Base-by-base conservation (phyloP, 345 rosid species). In the Raphanus raphanistrum region DNA sequence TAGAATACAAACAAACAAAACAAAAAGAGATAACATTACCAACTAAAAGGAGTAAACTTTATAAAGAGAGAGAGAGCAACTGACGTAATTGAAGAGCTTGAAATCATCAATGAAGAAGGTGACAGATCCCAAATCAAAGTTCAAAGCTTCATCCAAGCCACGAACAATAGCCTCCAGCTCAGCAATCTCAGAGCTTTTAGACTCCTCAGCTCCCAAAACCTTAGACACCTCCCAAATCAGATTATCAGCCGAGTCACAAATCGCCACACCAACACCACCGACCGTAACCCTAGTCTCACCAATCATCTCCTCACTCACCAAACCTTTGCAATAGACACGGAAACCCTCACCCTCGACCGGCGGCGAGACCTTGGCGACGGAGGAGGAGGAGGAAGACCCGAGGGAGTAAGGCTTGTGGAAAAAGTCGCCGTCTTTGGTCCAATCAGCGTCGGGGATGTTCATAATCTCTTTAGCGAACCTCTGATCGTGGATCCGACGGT, bases 401-500 rank as follows among this genome's bases (percentile, higher is more conserved):
- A 71, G 80, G 4, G 82, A 66, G 73, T 76, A 88, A 17, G 96
- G 93, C 36, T 80, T 84, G 35, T 85, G 68, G 77, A 76, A 86
- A 16, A 71, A 9, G 58, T 85, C 90, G 6, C 94, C 94, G 60
- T 78, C 13, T 33, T 86, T 60, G 3, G 35, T 63, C 96, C 98
- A 90, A 21, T 85, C 90, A 10, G 61, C 78, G 2, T 89, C 88
- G 0, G 90, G 85, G 2, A 90, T 80, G 52, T 8, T 72, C 72
- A 83, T 68, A 38, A 93, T 83, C 70, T 88, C 87, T 17, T 66
- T 33, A 7, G 91, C 91, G 13, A 92, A 77, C 25, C 76, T 79
- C 82, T 87, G 90, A 70, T 92, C 92, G 52, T 89, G 87, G 60
- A 90, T 80, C 76, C 86, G 79, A 75, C 87, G 92, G 76, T 86